phyloP scores from a whole-genome alignment of 2,329 filamentous ascomycete species.

The Verticillium dahliae region DNA sequence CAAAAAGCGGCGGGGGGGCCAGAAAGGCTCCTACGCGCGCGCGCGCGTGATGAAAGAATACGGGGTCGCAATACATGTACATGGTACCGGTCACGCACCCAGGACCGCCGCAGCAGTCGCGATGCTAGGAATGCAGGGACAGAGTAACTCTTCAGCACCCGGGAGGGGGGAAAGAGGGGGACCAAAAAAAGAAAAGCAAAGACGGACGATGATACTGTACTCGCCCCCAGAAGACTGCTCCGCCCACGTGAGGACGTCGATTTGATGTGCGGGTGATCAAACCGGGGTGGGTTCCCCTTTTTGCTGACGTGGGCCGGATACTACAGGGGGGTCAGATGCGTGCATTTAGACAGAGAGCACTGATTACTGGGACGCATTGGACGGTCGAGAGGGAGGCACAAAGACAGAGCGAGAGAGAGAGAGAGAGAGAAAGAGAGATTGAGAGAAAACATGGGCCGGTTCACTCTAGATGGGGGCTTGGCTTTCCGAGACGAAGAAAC shows the following conservation, averaged over 20 bases:
- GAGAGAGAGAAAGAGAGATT: too few relatives aligned
- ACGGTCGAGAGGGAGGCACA: not conserved
- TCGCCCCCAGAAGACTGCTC: not conserved
- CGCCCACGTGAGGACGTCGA: not conserved
- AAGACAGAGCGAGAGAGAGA: too few relatives aligned
- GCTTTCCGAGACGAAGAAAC: not conserved
- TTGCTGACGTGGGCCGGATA: not conserved
- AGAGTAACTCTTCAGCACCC: too few relatives aligned
- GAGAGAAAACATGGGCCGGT: not conserved
- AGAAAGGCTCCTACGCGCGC: too few relatives aligned
- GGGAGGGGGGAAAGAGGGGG: too few relatives aligned
- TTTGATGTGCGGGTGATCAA: not conserved
- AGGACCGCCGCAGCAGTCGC: too few relatives aligned
- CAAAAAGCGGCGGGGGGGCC: too few relatives aligned
- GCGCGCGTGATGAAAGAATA: too few relatives aligned
- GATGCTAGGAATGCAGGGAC: too few relatives aligned
- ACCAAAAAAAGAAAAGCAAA: not conserved
- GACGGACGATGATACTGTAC: not conserved
- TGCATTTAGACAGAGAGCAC: not conserved
- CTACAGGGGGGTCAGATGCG: not conserved
- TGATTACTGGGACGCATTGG: too few relatives aligned
- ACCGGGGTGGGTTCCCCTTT: not conserved
- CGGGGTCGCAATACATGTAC: too few relatives aligned
- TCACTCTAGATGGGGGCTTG: not conserved
- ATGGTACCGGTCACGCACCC: too few relatives aligned